Base-by-base conservation (phyloP, 78 protist genomes). In the Ministeria vibrans region DNA sequence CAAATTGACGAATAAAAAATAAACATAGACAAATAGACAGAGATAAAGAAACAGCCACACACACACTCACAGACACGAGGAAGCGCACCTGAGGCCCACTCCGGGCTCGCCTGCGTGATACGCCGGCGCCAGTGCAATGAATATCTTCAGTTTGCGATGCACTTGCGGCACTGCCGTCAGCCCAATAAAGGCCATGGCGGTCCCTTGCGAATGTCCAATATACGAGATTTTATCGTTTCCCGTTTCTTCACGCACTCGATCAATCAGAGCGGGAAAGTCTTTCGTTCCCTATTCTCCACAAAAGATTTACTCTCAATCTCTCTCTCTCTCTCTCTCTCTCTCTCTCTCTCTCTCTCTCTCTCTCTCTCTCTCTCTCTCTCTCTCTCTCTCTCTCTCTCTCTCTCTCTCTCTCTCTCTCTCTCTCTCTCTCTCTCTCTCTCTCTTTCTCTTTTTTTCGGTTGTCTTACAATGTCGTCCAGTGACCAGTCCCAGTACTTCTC, bases 151-250 rank as follows among this genome's bases (percentile, higher is more conserved):
- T 18, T 63, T 63, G 42, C 34, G 18, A 18, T 41, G 25, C 25
- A 63, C 7, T 20, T 7, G 43, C 25, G 71, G 71, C 25, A 34
- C 71, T 2, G 28, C 32, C 42, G 71, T 34, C 25, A 63, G 71
- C 1, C 71, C 71, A 25, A 63, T 7, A 18, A 63, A 63, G 32
- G 71, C 71, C 71, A 34, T 34, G 13, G 71, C 71, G 41, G 6
- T 63, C 43, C 71, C 71, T 41, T 63, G 71, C 71, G 71, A 63
- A 41, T 63, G 71, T 23, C 71, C 71, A 63, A 63, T 63, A 41
- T 63, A 63, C 42, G 42, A 22, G 71, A 7, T 11, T 18, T 30
- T 7, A 2, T 27, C 71, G 71, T 63, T 34, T 20, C 13, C 23
- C n/a, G 38, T 32, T 30, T 27, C 23, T 15, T 4, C 9, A 23